Evolutionary conservation across 192 early-diverging fungal species (phyloP), one percentile per base, ranked within the genome.

Genomic region (Chytriomyces hyalinus): DNA sequence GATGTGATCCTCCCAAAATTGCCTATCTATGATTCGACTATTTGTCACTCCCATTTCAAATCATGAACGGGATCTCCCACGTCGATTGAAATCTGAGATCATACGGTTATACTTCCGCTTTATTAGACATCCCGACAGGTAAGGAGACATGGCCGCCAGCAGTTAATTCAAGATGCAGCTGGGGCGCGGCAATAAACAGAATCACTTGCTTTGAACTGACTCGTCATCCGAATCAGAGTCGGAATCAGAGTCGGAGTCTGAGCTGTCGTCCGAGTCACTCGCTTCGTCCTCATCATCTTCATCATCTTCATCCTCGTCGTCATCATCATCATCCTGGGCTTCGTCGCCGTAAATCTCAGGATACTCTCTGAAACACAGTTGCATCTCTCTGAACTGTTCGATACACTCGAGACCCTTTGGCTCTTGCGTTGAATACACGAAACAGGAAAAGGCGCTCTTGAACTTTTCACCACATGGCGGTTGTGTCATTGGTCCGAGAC

Each of bases 351-450:
- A 98, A 36, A 94, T 90, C 43, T 98, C 97, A 11, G 97, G 97
- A 78, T 98, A 86, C n/a, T 87, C 86, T 64, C 90, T 65, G 59
- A 88, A 88, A 66, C 97, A 98, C 49, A 92, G 87, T 80, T 98
- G 96, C 97, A 99, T 99, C 15, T 84, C 91, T 78, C 92, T 87
- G 80, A 99, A 99, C 73, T 90, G 89, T 24, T 95, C 94, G 44
- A 99, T 85, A 75, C 97, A 99, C 83, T 99, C 96, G 36, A 93
- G 89, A n/a, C 97, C 97, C 83, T 99, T 97, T 45, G 96, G 97
- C 65, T 98, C 96, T 49, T 91, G 92, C 48, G 87, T 92, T 3
- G 94, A 96, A 77, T 93, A 94, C 28, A 97, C 94, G 90, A 97
- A 99, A 81, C 97, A 99, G 7, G 95, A 94, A 74, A 99, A 99